phyloP scores from a whole-genome alignment of 202 grass and related monocot genomes.

The Thinopyrum obtusiflorum region DNA sequence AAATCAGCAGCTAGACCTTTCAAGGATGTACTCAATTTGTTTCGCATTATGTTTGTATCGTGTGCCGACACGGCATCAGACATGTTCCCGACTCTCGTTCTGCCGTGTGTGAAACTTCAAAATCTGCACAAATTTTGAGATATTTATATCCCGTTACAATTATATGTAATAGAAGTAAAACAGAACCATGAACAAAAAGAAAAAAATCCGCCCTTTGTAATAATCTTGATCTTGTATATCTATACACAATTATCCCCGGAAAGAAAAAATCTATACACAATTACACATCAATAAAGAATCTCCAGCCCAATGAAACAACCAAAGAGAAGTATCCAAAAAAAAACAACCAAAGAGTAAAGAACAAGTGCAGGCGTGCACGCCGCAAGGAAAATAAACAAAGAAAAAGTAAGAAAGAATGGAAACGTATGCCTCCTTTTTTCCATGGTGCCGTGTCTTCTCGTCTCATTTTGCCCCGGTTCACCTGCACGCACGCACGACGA shows the following conservation, averaged over 20 bases:
- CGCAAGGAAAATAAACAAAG: background rate
- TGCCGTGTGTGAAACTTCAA: no score
- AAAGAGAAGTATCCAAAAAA: background rate
- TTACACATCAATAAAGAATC: slow-evolving; percentile 51
- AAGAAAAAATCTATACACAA: background rate
- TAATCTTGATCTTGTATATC: background rate
- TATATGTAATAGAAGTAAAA: background rate
- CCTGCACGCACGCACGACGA: background rate
- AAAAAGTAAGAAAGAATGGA: slow-evolving; percentile 32
- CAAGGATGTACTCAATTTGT: background rate
- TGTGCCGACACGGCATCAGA: background rate
- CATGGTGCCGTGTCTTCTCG: slow-evolving; percentile 18
- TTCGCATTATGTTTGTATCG: background rate
- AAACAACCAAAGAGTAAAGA: slow-evolving; percentile 8
- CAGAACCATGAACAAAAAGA: background rate
- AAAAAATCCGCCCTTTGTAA: background rate
- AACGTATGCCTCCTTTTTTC: background rate
- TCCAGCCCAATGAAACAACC: background rate
- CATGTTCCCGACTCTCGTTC: background rate
- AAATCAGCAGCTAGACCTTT: slow-evolving; percentile 1
- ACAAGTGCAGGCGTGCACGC: slow-evolving; percentile 15
- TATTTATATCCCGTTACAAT: background rate
- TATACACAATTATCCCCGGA: background rate
- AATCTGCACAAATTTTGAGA: background rate
- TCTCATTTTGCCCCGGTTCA: background rate